Evolutionary conservation across 495 filamentous ascomycete species (phyloP), one percentile per base, ranked within the genome.

Genomic region (Xylaria sp.): DNA sequence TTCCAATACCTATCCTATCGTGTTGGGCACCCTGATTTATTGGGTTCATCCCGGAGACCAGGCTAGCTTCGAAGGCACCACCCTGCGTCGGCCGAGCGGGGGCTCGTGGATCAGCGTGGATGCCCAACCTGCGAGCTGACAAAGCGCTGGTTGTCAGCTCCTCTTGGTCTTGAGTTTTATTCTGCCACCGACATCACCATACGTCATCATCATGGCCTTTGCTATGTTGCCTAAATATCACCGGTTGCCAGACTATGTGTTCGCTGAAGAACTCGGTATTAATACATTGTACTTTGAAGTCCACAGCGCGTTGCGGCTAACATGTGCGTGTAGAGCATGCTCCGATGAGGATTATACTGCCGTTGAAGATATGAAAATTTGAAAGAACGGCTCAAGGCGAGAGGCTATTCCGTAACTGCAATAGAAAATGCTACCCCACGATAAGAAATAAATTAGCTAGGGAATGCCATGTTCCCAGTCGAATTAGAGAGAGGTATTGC

Each of bases 131-230:
- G 26, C 50, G 26, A 53, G 9, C 15, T 29, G 21, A 53, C 24
- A 24, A 15, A 29, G 50, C 12, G 50, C 21, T 53, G 17, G 50
- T 2, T 24, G 14, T 74, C 61, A 66, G 43, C 1, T 40, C 9
- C 68, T 40, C 61, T 73, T 69, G 24, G 44, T 43, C 50, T 67
- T 66, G 12, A 75, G 37, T 43, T 75, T 69, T 6, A 75, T 35
- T 29, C 74, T 71, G 6, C 31, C 67, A n/a, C 74, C 74, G 7
- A 7, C n/a, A 43, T 75, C 74, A 35, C 70, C 71, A 21, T 73
- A 70, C 24, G 17, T 63, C 0, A 73, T 71, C 0, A 44, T 68
- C 69, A 71, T 73, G 1, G 46, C 61, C 26, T 46, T 71, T 14
- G 62, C 61, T 0, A 66, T 35, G n/a, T 71, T 52, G 48, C 71